phyloP scores from a whole-genome alignment of 768 basidiomycete genomes.

The Boletellus sp. region DNA sequence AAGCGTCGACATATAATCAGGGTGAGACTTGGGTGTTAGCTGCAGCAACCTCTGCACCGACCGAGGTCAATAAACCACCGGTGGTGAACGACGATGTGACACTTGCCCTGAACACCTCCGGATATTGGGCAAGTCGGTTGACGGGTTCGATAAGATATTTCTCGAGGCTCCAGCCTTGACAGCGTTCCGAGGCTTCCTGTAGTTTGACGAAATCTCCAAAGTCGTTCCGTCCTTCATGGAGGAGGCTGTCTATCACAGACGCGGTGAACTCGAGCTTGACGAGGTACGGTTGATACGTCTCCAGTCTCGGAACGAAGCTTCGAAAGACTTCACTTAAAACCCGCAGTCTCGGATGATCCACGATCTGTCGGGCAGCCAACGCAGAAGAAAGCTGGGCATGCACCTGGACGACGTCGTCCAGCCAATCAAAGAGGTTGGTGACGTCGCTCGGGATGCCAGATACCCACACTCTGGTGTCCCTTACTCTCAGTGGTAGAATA shows the following conservation, averaged over 20 bases:
- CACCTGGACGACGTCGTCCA: conserved; percentile 80
- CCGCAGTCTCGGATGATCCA: conserved; percentile 43
- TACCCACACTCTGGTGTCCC: conserved; percentile 73
- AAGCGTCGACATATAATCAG: conserved; percentile 66
- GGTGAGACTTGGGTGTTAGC: conserved; percentile 64
- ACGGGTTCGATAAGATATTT: conserved; percentile 74
- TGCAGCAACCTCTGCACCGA: conserved; percentile 59
- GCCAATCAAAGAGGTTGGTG: conserved; percentile 76
- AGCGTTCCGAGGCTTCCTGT: conserved; percentile 51
- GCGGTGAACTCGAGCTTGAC: conserved; percentile 64
- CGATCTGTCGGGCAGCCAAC: conserved; percentile 40
- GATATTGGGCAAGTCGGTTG: conserved; percentile 66
- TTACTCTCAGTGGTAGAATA: conserved; percentile 70
- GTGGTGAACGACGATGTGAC: background rate
- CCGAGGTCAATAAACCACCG: conserved; percentile 3
- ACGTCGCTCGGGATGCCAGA: conserved; percentile 71
- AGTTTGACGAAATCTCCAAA: conserved; percentile 84
- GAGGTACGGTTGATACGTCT: conserved; percentile 86
- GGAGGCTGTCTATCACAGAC: conserved; percentile 47
- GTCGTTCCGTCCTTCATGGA: conserved; percentile 52
- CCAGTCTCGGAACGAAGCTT: conserved; percentile 60
- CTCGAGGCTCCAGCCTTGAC: conserved; percentile 62
- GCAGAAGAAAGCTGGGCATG: conserved; percentile 61
- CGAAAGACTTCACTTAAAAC: conserved; percentile 58
- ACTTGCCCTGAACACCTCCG: conserved; percentile 69